Percentiles rank a stretch among this genome's conserved stretches.
phyloP scores from a whole-genome alignment of 371 early-diverging fungal species.

The Smittium culicis region DNA sequence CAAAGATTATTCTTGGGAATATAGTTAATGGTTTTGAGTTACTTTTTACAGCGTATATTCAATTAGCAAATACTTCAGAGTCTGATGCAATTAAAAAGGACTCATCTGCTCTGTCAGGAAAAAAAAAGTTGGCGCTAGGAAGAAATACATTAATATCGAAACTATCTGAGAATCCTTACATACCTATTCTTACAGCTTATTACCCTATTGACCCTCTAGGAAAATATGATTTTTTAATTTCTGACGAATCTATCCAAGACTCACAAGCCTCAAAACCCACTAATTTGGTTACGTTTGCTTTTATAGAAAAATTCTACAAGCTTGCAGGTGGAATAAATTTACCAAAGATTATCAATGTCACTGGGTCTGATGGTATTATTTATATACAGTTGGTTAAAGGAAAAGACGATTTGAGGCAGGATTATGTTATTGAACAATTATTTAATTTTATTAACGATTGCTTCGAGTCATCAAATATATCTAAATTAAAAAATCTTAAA shows the following conservation, averaged over 20 bases:
- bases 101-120: not conserved
- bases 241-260: constrained; percentile 8
- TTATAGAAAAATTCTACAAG: constrained; percentile 20
- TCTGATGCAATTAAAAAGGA: constrained; percentile 22
- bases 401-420: constrained; percentile 35
- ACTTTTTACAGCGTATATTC: constrained; percentile 21
- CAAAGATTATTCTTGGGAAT: constrained; percentile 11
- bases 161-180: constrained; percentile 4
- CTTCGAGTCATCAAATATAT: constrained; percentile 9
- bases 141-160: constrained; percentile 16
- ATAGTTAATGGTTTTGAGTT: constrained; percentile 20
- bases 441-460: constrained; percentile 26
- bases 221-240: constrained; percentile 15
- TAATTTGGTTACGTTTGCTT: constrained; percentile 15
- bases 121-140: constrained; percentile 11
- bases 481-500: constrained; percentile 23
- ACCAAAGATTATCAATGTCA: constrained; percentile 29
- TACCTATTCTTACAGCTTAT: constrained; percentile 28
- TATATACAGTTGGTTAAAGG: constrained; percentile 40
- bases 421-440: constrained; percentile 33
- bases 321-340: constrained; percentile 36
- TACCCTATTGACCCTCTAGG: constrained; percentile 20
- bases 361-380: constrained; percentile 29
- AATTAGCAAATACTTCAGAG: constrained; percentile 21
- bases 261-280: not conserved